Conservation (phyloP, 208 protist species). For the Leishmania guyanensis region DNA sequence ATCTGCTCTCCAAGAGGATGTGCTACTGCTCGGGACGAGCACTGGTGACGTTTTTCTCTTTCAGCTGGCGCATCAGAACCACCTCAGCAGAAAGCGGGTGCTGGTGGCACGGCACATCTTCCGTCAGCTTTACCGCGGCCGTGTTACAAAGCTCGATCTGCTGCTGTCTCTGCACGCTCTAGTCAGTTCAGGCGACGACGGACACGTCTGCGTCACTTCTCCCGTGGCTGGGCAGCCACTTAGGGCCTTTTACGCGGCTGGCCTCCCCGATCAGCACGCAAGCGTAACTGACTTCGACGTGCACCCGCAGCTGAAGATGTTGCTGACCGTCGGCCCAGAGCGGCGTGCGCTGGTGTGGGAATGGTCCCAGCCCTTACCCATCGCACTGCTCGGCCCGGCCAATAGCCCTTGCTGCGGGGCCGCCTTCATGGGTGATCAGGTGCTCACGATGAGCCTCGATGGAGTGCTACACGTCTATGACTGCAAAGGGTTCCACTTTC, state of each 20-base stretch:
- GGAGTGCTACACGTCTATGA: conserved; percentile 74
- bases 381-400: conserved; percentile 66
- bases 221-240: conserved; percentile 55
- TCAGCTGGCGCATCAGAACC: conserved; percentile 36
- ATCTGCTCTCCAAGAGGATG: conserved; percentile 62
- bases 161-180: conserved; percentile 58
- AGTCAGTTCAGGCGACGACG: conserved; percentile 70
- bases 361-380: conserved; percentile 53
- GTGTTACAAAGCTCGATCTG: conserved; percentile 77
- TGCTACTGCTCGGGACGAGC: conserved; percentile 67
- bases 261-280: conserved; percentile 42
- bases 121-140: conserved; percentile 36
- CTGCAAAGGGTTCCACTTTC: conserved; percentile 55
- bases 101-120: conserved; percentile 37
- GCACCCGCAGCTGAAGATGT: conserved; percentile 53
- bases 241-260: conserved; percentile 40
- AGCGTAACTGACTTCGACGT: conserved; percentile 72
- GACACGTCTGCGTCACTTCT: conserved; percentile 67
- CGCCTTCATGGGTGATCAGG: conserved; percentile 47
- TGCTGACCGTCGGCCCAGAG: conserved; percentile 81
- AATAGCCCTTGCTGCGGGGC: conserved; percentile 71
- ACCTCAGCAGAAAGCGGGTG: conserved; percentile 45
- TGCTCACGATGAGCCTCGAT: conserved; percentile 69
- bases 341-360: conserved; percentile 84
- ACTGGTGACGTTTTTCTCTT: conserved; percentile 71